Evolutionary conservation across 2,329 filamentous ascomycete species (phyloP).

Genomic region (Claviceps spartinae): DNA sequence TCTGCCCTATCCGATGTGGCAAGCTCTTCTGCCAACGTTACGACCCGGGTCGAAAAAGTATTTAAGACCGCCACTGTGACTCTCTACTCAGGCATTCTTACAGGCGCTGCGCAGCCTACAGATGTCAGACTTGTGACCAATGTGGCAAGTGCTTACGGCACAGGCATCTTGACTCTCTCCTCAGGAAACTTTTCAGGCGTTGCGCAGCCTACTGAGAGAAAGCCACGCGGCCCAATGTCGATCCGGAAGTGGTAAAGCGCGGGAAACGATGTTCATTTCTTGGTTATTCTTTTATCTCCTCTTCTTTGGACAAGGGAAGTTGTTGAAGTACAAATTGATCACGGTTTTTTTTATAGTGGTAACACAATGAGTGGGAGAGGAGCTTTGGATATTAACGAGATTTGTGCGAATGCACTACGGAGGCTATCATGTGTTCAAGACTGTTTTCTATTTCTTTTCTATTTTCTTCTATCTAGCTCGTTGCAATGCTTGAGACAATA

Average conservation of each 20-base stretch:
- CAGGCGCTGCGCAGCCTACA: neutral
- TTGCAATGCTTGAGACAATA: no score
- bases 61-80: conserved; percentile 25
- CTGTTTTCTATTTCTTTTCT: neutral
- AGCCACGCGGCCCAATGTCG: neutral
- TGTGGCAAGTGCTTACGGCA: conserved; percentile 23
- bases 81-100: conserved; percentile 6
- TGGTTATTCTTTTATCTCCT: no score
- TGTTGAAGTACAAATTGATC: no score
- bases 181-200: neutral
- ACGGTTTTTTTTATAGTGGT: no score
- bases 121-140: conserved; percentile 14
- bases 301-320: no score
- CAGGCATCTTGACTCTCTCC: conserved; percentile 18
- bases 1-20: conserved; percentile 8
- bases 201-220: neutral
- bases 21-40: conserved; percentile 12
- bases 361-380: no score
- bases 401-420: conserved; percentile 1
- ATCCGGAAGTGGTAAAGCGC: conserved; percentile 1
- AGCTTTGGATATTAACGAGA: neutral
- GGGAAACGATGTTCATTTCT: neutral
- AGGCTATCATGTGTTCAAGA: neutral
- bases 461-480: neutral
- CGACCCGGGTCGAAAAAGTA: conserved; percentile 19